phyloP scores from a whole-genome alignment of 495 filamentous ascomycete species.

The Neurospora tetraspora region DNA sequence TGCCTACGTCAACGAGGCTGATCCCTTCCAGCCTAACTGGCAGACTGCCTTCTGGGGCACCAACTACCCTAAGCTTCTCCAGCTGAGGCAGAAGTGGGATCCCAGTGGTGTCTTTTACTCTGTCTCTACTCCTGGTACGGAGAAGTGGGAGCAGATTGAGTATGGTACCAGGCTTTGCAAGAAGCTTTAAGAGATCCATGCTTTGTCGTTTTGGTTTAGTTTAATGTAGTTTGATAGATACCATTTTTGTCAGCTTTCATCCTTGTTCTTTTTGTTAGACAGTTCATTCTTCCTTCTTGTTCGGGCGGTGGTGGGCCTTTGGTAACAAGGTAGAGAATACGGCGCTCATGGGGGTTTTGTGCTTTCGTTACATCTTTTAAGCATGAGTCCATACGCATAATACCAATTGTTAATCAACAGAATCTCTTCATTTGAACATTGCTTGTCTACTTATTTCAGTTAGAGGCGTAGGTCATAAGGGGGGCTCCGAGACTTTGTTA shows the following conservation, averaged over 20 bases:
- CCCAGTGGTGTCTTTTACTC: slow-evolving; percentile 42
- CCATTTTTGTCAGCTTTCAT: neutral
- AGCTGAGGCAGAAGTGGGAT: slow-evolving; percentile 48
- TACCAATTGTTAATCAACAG: neutral
- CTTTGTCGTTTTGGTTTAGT: neutral
- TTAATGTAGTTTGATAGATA: neutral
- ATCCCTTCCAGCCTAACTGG: slow-evolving; percentile 46
- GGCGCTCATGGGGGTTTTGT: neutral
- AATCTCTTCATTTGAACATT: neutral
- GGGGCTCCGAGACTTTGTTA: neutral
- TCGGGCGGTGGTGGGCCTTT: neutral
- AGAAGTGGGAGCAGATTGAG: slow-evolving; percentile 36
- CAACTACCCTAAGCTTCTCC: slow-evolving; percentile 35
- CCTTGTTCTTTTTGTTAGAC: neutral
- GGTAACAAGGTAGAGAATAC: neutral
- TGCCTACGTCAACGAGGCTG: slow-evolving; percentile 39
- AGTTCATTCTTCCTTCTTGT: neutral
- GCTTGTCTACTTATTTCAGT: neutral
- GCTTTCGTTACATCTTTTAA: neutral
- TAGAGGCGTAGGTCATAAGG: neutral
- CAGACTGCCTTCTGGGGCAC: slow-evolving; percentile 45
- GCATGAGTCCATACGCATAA: neutral
- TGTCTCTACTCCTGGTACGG: slow-evolving; percentile 33
- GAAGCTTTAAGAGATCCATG: slow-evolving; percentile 9
- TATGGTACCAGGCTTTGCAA: slow-evolving; percentile 33